Evolutionary conservation across 139 green algal genomes (phyloP), one percentile per base, ranked within the genome.

Genomic region (Nannochloris sp.): DNA sequence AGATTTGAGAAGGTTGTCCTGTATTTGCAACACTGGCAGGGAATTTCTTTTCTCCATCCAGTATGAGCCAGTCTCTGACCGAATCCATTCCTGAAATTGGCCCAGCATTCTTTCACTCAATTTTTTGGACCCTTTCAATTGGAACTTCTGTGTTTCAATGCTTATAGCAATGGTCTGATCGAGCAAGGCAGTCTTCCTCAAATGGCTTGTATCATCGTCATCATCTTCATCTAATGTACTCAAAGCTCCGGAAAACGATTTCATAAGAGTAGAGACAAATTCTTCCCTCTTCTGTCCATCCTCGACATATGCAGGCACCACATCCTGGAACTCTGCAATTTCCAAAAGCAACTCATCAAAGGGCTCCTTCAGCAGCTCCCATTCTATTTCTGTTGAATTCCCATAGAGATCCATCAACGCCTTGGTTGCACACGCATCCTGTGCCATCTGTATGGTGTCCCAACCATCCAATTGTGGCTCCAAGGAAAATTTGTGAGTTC

Each of bases 371-470:
- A 90, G 62, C 62, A 73, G 56, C 44, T 56, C 19, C 34, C 67
- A 82, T 31, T n/a, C 46, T 19, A 53, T 53, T 7, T 29, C 19
- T 31, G 23, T 34, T 43, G 25, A 37, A 36, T 55, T 3, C 43
- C 62, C 58, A 24, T 16, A 64, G 43, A 74, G 49, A 48, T 68
- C 58, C 44, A 72, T 79, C n/a, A 87, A 62, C 0, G 86, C 89
- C 6, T 72, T 61, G 0, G 83, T 78, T 18, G 90, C 85, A 5
- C 71, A 90, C 4, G 80, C 90, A 57, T 96, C 86, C 73, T 96
- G 88, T 1, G 88, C 89, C 5, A 95, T 88, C 62, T 83, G 56
- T 7, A 90, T 85, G n/a, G 49, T 72, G 18, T 67, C 62, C 81
- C 78, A 89, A 10, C 73, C 78, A 48, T 88, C 84, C 6, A 88